Evolutionary conservation across 1,139 yeast species (phyloP).

Genomic region (Suhomyces kunorum): DNA sequence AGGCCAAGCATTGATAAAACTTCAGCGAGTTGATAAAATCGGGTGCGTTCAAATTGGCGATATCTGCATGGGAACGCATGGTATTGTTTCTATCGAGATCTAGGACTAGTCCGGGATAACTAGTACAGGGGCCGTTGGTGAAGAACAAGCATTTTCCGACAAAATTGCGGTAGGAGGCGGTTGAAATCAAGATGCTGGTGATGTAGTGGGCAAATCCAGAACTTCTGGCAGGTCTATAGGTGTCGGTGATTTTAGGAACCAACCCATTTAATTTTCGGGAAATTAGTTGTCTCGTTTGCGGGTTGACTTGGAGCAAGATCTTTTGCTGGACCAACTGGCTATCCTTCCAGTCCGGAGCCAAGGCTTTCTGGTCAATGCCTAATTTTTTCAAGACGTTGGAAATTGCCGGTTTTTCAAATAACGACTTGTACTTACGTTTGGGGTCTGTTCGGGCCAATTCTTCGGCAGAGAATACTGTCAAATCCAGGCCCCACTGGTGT

Average conservation of each 20-base stretch:
- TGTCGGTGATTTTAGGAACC: constrained; percentile 27
- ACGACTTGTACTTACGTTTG: constrained; percentile 1
- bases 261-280: constrained; percentile 19
- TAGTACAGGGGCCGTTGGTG: constrained; percentile 40
- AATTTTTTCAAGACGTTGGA: constrained; percentile 16
- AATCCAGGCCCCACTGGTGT: constrained; percentile 20
- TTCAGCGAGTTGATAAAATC: constrained; percentile 28
- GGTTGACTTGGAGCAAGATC: constrained; percentile 9
- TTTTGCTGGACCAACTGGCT: constrained; percentile 15
- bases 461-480: background rate
- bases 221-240: constrained; percentile 33
- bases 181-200: constrained; percentile 24
- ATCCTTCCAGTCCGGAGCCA: constrained; percentile 13
- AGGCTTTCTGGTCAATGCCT: constrained; percentile 4
- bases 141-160: constrained; percentile 32
- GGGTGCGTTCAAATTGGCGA: constrained; percentile 31
- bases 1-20: constrained; percentile 31
- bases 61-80: constrained; percentile 40
- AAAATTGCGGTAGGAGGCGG: constrained; percentile 22
- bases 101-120: constrained; percentile 36
- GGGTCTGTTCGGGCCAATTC: background rate
- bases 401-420: constrained; percentile 12
- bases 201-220: constrained; percentile 38
- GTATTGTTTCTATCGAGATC: constrained; percentile 12
- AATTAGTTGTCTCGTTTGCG: constrained; percentile 7